A percentile compares a stretch with the other conserved stretches of the same genome.
phyloP scores from a whole-genome alignment of 805 yeast genomes.

The Lachancea fermentati region DNA sequence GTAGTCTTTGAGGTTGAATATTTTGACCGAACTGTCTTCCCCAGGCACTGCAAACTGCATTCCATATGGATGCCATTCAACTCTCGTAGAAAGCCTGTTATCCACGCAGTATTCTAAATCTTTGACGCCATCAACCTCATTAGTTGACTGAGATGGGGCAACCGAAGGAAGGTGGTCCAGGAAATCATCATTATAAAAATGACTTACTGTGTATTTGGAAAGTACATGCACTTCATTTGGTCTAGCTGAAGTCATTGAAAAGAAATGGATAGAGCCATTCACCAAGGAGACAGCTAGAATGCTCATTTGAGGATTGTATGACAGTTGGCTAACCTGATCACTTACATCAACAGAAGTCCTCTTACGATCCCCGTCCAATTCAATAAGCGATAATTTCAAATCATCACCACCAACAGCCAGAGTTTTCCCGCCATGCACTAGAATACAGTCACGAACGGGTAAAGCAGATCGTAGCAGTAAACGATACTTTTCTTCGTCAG shows the following conservation, averaged over 20 bases:
- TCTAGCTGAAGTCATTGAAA: constrained; percentile 44
- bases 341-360: constrained; percentile 35
- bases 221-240: constrained; percentile 49
- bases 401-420: constrained; percentile 64
- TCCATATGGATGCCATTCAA: constrained; percentile 71
- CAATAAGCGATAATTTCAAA: constrained; percentile 47
- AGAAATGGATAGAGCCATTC: constrained; percentile 54
- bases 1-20: constrained; percentile 33
- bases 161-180: constrained; percentile 23
- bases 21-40: constrained; percentile 40
- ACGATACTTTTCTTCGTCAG: constrained; percentile 28
- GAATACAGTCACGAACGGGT: constrained; percentile 42
- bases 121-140: constrained; percentile 29
- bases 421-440: constrained; percentile 57
- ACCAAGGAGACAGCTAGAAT: constrained; percentile 52
- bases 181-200: constrained; percentile 21
- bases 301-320: constrained; percentile 55
- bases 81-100: constrained; percentile 45
- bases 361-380: constrained; percentile 23
- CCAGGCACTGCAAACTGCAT: constrained; percentile 64
- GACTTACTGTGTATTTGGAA: constrained; percentile 33
- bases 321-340: constrained; percentile 52
- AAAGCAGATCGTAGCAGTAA: constrained; percentile 36
- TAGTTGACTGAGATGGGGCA: constrained; percentile 40
- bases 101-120: constrained; percentile 33